Evolutionary conservation across 2,329 filamentous ascomycete species (phyloP), one percentile per base, ranked within the genome.

Genomic region (Pseudopyricularia javanii): DNA sequence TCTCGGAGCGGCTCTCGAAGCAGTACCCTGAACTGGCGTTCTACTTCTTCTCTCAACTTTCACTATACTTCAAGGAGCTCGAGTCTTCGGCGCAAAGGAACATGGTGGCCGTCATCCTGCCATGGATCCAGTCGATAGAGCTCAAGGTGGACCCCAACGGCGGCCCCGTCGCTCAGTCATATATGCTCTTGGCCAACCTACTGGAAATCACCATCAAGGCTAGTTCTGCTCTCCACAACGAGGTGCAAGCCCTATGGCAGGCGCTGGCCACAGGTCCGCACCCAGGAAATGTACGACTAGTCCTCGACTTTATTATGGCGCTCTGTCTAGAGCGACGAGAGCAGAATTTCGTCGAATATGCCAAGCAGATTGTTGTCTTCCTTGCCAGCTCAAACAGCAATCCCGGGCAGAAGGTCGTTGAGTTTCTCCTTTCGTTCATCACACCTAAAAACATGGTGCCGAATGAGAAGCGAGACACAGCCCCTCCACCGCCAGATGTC

Each of bases 331-430:
- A 98, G 62, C 83, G 91, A 32, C 83, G 91, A 49, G 94, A 98
- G 66, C 93, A 98, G 62, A 97, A 96, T 61, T 98, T 96, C 66
- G 91, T 98, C 53, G 89, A 96, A 60, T 95, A 94, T 63, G 91
- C 91, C 5, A 98, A 97, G 70, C 93, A 98, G 66, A 93, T 98
- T 51, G 90, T 97, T 15, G 94, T 98, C 1, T 97, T 96, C 65
- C 68, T 98, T 5, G 94, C 93, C 0, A 93, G 88, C 58, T 95
- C 78, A 0, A 76, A 73, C 57, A 78, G 72, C 79, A 62, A 86
- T 69, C 64, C 91, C 2, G 91, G 91, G 1, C 85, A 88, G 49
- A 94, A 95, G 62, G 91, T 98, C 3, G 85, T 98, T 11, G 93
- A 98, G 58, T 96, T 96, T 59, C 75, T 98, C 53, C 73, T 97